Base-by-base conservation (phyloP, 345 rosid genomes). In the Murraya paniculata region DNA sequence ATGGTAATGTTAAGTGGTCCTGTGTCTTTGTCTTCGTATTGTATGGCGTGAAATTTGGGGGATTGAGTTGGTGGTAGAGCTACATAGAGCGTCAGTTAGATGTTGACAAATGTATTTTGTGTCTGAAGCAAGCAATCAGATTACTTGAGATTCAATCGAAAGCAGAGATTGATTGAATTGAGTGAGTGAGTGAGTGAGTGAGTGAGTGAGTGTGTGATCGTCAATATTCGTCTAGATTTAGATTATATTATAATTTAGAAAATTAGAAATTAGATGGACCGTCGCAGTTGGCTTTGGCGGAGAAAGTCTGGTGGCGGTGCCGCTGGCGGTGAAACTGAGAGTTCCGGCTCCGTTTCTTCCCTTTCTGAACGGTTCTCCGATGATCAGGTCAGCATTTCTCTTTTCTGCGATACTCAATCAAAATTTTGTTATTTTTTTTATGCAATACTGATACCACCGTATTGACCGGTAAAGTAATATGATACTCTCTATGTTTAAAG, bases 221-320 rank as follows among this genome's bases (percentile, higher is more conserved):
- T 45, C 18, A 13, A 13, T 45, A 45, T 45, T 45, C 18, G 50
- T 11, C 50, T 45, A 45, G 50, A 13, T 45, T 45, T 45, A 45
- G 16, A 55, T 25, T 14, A 57, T n/a, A 53, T 19, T 77, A 50
- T 68, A 72, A 81, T 66, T 71, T 72, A 53, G 65, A 76, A 19
- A 48, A 48, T 27, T 39, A 66, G 73, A 81, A 53, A 53, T 81
- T 59, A 72, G 75, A 88, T 88, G 91, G 97, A 93, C 83, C 83
- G 95, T 73, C 84, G 94, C 68, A 90, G 92, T 71, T 93, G 97
- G 95, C 68, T 93, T 50, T 91, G 97, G 97, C 85, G 91, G 64
- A 84, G 90, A 73, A 90, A 89, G 79, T 91, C 97, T 84, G 86
- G 81, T 89, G 93, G 71, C 91, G 92, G 90, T 0, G 93, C 88